Evolutionary conservation across 176 grass and related monocot species (phyloP).

Genomic region (Rhipidocladum racemiflorum): DNA sequence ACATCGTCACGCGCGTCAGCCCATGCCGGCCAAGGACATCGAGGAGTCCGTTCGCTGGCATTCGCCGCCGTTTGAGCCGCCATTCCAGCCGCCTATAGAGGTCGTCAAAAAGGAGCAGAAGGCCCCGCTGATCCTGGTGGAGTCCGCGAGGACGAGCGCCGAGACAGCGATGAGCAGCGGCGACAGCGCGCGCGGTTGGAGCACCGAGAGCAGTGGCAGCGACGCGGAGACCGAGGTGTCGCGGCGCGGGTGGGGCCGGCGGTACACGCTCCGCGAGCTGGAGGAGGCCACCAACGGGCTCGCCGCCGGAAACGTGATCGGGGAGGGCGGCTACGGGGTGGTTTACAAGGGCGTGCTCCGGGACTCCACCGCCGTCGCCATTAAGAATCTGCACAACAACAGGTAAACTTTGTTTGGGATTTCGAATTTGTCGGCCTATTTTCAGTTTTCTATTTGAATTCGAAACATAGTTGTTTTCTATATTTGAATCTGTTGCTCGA

Average conservation of each 20-base stretch:
- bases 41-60: slow-evolving; percentile 45
- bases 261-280: slow-evolving; percentile 66
- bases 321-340: slow-evolving; percentile 84
- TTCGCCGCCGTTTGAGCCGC: slow-evolving; percentile 12
- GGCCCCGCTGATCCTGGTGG: slow-evolving; percentile 29
- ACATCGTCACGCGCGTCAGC: slow-evolving; percentile 40
- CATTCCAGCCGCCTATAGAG: slow-evolving; percentile 53
- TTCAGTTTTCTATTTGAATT: background rate
- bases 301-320: slow-evolving; percentile 62
- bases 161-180: slow-evolving; percentile 32
- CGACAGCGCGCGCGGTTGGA: slow-evolving; percentile 27
- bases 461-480: background rate
- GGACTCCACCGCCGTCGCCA: slow-evolving; percentile 66
- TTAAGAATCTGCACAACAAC: slow-evolving; percentile 94
- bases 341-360: slow-evolving; percentile 70
- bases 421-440: background rate
- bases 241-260: slow-evolving; percentile 64
- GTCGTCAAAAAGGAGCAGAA: slow-evolving; percentile 53
- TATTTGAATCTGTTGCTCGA: background rate
- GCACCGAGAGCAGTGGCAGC: slow-evolving; percentile 11
- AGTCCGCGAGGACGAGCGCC: slow-evolving; percentile 32
- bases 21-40: slow-evolving; percentile 43
- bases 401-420: slow-evolving; percentile 39
- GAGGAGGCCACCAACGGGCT: slow-evolving; percentile 65
- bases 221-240: slow-evolving; percentile 51